Percentiles rank a stretch among this genome's conserved stretches.
These are phyloP conservation scores for Podaxis sp. DNA, from an alignment of 768 basidiomycete genomes.

Conservation along the genomic window DNA sequence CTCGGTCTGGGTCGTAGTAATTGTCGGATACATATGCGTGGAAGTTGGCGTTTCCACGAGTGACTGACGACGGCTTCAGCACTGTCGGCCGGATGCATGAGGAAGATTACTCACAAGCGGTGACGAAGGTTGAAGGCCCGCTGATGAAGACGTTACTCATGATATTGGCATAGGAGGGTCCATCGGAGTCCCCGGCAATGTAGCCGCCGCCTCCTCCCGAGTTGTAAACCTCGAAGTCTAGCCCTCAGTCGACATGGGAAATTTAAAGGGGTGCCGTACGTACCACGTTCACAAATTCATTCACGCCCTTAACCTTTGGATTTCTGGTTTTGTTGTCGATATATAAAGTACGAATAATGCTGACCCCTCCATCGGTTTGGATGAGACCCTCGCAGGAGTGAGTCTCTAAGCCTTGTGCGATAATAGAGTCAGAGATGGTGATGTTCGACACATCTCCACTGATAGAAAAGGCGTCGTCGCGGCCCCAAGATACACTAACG, in stretches of 20 bases:
- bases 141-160: conserved; percentile 31
- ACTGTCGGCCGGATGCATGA: not conserved
- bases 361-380: conserved; percentile 30
- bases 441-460: conserved; percentile 32
- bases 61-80: conserved; percentile 16
- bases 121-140: conserved; percentile 26
- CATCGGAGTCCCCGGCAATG: conserved; percentile 32
- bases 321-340: conserved; percentile 34
- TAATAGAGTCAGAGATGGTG: conserved; percentile 33
- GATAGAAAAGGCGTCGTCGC: conserved; percentile 32
- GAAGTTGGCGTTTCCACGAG: conserved; percentile 32
- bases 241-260: not conserved
- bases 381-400: conserved; percentile 33
- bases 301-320: conserved; percentile 33
- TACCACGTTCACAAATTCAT: conserved; percentile 33
- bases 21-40: conserved; percentile 30
- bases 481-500: conserved; percentile 30
- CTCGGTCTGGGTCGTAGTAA: conserved; percentile 26
- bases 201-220: conserved; percentile 31
- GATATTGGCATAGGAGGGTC: conserved; percentile 29
- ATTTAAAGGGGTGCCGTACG: not conserved
- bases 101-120: conserved; percentile 18
- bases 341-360: conserved; percentile 30
- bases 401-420: conserved; percentile 31
- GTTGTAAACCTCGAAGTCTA: conserved; percentile 23